Percentiles rank a stretch among this genome's conserved stretches.
phyloP scores from a whole-genome alignment of 78 protist genomes.

The Dictyostelium intermedium region DNA sequence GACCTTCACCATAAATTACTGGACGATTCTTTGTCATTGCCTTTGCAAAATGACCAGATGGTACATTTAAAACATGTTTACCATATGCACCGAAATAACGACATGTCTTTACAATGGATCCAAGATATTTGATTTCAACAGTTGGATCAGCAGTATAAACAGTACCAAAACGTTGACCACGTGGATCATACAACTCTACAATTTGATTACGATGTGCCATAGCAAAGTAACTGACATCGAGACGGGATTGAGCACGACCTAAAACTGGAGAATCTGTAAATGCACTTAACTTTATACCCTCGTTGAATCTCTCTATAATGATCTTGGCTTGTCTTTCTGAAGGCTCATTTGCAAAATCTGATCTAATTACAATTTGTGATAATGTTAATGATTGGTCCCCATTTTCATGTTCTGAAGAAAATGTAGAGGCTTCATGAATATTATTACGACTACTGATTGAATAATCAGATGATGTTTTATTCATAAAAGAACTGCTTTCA shows the following conservation, averaged over 20 bases:
- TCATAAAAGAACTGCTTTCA: not conserved
- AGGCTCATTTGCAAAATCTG: slow-evolving; percentile 12
- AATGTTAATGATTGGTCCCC: not conserved
- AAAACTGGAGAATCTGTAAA: slow-evolving; percentile 42
- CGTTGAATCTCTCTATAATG: slow-evolving; percentile 48
- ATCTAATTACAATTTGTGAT: slow-evolving; percentile 12
- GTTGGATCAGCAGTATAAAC: slow-evolving; percentile 44
- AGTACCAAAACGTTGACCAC: slow-evolving; percentile 32
- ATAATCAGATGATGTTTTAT: not conserved
- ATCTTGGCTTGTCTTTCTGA: slow-evolving; percentile 13
- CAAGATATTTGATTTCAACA: slow-evolving; percentile 24
- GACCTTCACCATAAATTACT: slow-evolving; percentile 61
- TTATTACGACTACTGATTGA: not conserved
- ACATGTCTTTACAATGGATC: slow-evolving; percentile 11
- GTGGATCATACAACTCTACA: slow-evolving; percentile 37
- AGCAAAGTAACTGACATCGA: not conserved
- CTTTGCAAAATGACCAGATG: slow-evolving; percentile 41
- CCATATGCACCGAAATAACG: slow-evolving; percentile 25
- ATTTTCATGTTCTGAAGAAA: slow-evolving; percentile 3
- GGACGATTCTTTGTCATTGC: slow-evolving; percentile 48
- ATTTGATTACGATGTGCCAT: slow-evolving; percentile 30
- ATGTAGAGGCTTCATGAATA: not conserved
- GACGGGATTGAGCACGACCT: not conserved
- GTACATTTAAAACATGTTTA: slow-evolving; percentile 52
- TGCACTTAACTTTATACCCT: not conserved